Conservation (phyloP, 805 yeast species). For the Naumovozyma dairenensis region DNA sequence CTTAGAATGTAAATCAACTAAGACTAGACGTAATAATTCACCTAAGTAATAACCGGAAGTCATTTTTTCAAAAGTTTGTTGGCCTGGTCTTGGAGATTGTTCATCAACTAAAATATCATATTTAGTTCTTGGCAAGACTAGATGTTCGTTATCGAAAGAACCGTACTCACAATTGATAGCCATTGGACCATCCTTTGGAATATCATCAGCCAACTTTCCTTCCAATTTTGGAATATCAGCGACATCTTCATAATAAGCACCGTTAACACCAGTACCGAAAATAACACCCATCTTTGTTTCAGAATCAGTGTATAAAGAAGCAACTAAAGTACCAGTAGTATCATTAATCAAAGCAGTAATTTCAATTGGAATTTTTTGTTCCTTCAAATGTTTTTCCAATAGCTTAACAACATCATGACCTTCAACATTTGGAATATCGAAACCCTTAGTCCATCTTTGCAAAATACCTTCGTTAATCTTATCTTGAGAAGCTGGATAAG, state of each 20-base stretch:
- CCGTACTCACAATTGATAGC: constrained; percentile 98
- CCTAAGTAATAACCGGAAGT: constrained; percentile 93
- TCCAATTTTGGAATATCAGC: constrained; percentile 69
- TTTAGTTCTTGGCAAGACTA: constrained; percentile 75
- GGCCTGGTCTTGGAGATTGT: constrained; percentile 89
- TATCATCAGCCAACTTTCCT: constrained; percentile 56
- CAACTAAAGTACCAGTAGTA: constrained; percentile 93
- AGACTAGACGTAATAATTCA: constrained; percentile 71
- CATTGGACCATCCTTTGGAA: constrained; percentile 58
- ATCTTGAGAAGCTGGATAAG: constrained; percentile 75
- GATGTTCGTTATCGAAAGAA: constrained; percentile 86
- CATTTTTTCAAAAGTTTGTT: constrained; percentile 93
- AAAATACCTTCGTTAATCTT: constrained; percentile 76
- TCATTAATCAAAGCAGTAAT: constrained; percentile 91
- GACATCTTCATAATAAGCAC: constrained; percentile 80
- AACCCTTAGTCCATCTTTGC: constrained; percentile 96
- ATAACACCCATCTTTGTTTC: constrained; percentile 86
- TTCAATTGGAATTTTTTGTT: constrained; percentile 58
- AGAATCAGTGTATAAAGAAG: constrained; percentile 84
- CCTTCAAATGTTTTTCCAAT: constrained; percentile 65
- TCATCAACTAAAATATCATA: constrained; percentile 71
- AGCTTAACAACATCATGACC: constrained; percentile 88
- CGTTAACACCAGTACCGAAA: constrained; percentile 95
- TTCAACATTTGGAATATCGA: constrained; percentile 84
- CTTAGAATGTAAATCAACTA: constrained; percentile 58